These are phyloP conservation scores for Sporothrix globosa DNA, from an alignment of 2,329 filamentous ascomycete genomes.

Conservation along the genomic window DNA sequence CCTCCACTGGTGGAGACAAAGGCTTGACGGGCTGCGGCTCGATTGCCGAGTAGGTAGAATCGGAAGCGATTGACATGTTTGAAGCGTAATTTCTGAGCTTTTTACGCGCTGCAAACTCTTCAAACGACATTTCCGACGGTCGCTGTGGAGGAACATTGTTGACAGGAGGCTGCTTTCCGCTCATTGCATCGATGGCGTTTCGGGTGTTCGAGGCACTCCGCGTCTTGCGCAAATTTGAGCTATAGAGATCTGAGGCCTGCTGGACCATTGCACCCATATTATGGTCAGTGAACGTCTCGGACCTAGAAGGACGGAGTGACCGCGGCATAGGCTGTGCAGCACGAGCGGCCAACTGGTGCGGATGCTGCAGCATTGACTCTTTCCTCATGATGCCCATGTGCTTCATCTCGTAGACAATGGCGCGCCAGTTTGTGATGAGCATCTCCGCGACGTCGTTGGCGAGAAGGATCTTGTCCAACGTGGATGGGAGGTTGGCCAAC, in stretches of 20 bases:
- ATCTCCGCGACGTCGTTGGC: constrained; percentile 66
- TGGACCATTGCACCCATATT: constrained; percentile 18
- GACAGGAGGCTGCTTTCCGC: not conserved
- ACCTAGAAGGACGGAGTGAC: constrained; percentile 33
- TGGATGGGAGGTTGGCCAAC: constrained; percentile 38
- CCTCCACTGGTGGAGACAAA: constrained; percentile 24
- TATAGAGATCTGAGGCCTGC: constrained; percentile 1
- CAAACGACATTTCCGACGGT: constrained; percentile 30
- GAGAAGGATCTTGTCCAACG: constrained; percentile 60
- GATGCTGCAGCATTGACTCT: constrained; percentile 29
- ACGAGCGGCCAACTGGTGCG: not conserved
- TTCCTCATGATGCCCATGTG: constrained; percentile 47
- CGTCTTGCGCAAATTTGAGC: constrained; percentile 30
- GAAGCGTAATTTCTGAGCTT: constrained; percentile 28
- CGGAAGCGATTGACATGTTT: constrained; percentile 29
- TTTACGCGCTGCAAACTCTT: constrained; percentile 31
- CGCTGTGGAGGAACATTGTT: constrained; percentile 8
- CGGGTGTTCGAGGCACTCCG: constrained; percentile 33
- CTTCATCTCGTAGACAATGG: constrained; percentile 64
- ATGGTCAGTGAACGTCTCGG: constrained; percentile 33
- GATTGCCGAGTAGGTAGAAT: constrained; percentile 25
- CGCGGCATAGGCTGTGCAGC: not conserved
- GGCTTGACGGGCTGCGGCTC: constrained; percentile 29
- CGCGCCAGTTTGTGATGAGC: constrained; percentile 67
- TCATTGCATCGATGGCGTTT: not conserved